phyloP scores from a whole-genome alignment of 768 basidiomycete genomes.

The Tylopilus cervinicoccineus region DNA sequence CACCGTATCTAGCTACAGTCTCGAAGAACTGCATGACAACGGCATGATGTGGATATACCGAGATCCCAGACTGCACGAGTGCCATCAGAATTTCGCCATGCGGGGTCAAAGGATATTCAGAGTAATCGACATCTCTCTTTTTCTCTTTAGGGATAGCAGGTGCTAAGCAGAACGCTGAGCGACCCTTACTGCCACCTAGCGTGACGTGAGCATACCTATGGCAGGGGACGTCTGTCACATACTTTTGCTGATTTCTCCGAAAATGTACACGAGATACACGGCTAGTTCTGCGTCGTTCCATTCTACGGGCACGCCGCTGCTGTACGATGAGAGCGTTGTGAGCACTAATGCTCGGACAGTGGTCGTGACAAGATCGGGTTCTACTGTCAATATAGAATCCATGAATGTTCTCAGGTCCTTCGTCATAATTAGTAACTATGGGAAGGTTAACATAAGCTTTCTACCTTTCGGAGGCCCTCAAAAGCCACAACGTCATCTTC shows the following conservation, averaged over 20 bases:
- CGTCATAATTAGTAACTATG: slow-evolving; percentile 9
- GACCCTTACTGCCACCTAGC: slow-evolving; percentile 74
- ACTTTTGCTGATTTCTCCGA: slow-evolving; percentile 93
- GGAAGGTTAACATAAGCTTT: slow-evolving; percentile 13
- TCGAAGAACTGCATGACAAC: slow-evolving; percentile 93
- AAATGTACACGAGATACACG: slow-evolving; percentile 89
- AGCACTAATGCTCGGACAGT: slow-evolving; percentile 71
- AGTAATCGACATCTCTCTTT: slow-evolving; percentile 65
- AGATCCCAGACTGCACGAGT: slow-evolving; percentile 79
- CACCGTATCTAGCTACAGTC: slow-evolving; percentile 84
- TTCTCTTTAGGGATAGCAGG: slow-evolving; percentile 65
- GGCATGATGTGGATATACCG: slow-evolving; percentile 75
- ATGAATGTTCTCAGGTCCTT: slow-evolving; percentile 84
- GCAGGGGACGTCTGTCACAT: slow-evolving; percentile 20
- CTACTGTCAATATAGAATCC: slow-evolving; percentile 83
- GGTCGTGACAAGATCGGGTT: slow-evolving; percentile 79
- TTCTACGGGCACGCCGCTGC: slow-evolving; percentile 55
- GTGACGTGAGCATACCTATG: slow-evolving; percentile 3
- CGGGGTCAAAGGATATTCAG: slow-evolving; percentile 77
- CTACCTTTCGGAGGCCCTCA: slow-evolving; percentile 79
- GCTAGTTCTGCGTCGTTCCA: slow-evolving; percentile 96
- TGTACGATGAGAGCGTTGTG: slow-evolving; percentile 67
- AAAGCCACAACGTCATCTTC: slow-evolving; percentile 85
- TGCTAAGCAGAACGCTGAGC: slow-evolving; percentile 81
- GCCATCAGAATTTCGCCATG: slow-evolving; percentile 89